Conservation (phyloP, 352 stramenopile species). For the Phytophthora melonis region DNA sequence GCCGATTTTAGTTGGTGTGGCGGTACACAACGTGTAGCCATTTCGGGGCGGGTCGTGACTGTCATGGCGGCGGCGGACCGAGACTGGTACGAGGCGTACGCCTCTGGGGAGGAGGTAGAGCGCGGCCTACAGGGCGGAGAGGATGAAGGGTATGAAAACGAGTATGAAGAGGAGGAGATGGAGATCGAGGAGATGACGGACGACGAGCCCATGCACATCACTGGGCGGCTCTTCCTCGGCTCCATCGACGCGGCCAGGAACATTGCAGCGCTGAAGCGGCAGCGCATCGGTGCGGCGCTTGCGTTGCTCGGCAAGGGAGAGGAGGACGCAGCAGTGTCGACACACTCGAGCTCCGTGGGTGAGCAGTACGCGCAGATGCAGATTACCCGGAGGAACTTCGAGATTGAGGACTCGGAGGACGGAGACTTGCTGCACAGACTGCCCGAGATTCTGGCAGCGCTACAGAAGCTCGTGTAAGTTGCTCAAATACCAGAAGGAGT, state of each 20-base stretch:
- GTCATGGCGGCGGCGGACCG: conserved; percentile 18
- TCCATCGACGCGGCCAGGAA: conserved; percentile 80
- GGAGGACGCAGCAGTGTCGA: conserved; percentile 32
- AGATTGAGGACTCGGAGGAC: conserved; percentile 65
- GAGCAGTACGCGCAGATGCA: conserved; percentile 13
- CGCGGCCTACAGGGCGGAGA: conserved; percentile 4
- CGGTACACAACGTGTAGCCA: conserved; percentile 9
- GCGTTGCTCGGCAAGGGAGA: conserved; percentile 48
- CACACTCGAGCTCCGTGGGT: not conserved
- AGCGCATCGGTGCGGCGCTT: conserved; percentile 53
- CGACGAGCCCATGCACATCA: conserved; percentile 67
- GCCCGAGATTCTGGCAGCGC: conserved; percentile 46
- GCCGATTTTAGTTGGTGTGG: not conserved
- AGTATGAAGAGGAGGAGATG: conserved; percentile 50
- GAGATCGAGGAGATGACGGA: conserved; percentile 71
- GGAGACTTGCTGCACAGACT: conserved; percentile 59
- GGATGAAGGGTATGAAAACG: conserved; percentile 22
- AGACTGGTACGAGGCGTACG: conserved; percentile 27
- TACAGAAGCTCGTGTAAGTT: conserved; percentile 49
- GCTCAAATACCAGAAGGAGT: not conserved
- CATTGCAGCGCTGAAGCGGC: conserved; percentile 34
- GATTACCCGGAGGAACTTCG: conserved; percentile 35
- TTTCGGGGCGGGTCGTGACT: not conserved
- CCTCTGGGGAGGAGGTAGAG: conserved; percentile 15
- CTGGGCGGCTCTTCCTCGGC: conserved; percentile 56